Conservation (phyloP, 1,139 yeast species). For the Chernovozyma aurita region DNA sequence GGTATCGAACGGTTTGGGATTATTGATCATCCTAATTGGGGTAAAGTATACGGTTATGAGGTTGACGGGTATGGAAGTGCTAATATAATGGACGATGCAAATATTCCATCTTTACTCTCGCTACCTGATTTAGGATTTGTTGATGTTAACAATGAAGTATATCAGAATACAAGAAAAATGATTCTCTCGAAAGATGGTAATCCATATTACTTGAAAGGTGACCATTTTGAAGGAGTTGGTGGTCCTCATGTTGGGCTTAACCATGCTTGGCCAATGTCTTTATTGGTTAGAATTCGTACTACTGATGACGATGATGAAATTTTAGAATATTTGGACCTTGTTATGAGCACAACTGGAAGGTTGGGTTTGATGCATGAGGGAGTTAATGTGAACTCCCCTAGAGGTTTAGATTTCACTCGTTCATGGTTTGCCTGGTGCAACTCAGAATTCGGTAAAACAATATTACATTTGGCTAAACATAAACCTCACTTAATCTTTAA, state of each 20-base stretch:
- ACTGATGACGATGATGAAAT: constrained; percentile 71
- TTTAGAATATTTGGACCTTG: constrained; percentile 36
- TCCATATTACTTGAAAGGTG: constrained; percentile 70
- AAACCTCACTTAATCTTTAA: constrained; percentile 73
- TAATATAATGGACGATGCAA: constrained; percentile 85
- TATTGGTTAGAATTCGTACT: constrained; percentile 70
- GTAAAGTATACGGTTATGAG: constrained; percentile 81
- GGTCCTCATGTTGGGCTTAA: constrained; percentile 85
- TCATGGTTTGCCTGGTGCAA: constrained; percentile 97
- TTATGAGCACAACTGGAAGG: constrained; percentile 63
- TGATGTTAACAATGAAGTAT: constrained; percentile 47
- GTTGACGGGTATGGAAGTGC: constrained; percentile 83
- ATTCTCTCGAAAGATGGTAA: constrained; percentile 64
- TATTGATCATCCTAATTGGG: constrained; percentile 62
- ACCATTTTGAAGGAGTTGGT: constrained; percentile 69
- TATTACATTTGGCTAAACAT: constrained; percentile 65
- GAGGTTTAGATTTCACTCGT: constrained; percentile 52
- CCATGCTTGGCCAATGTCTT: constrained; percentile 90
- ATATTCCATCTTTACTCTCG: constrained; percentile 76
- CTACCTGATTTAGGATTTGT: constrained; percentile 77
- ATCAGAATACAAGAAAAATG: constrained; percentile 79
- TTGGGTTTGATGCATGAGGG: constrained; percentile 85
- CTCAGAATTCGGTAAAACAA: constrained; percentile 84
- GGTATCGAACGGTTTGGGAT: constrained; percentile 68
- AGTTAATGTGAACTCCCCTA: constrained; percentile 56